Evolutionary conservation across 257 asterid species (phyloP).

Genomic region (Solanum chiquidenum): DNA sequence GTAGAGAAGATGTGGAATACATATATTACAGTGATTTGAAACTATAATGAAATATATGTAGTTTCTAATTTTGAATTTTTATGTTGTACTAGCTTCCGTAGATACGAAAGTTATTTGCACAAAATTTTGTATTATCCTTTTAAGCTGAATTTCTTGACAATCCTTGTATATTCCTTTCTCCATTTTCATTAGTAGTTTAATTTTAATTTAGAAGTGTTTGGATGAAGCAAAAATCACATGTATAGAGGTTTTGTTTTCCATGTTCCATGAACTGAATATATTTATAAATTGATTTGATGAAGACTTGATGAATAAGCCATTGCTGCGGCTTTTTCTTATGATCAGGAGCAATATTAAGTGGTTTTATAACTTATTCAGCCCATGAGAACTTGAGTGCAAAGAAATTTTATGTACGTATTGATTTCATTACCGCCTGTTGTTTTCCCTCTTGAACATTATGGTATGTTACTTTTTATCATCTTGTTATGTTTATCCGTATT

Average conservation of each 20-base stretch:
- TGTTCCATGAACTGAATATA: too few species aligned
- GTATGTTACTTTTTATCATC: slow-evolving; percentile 19
- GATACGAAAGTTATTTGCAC: neutral
- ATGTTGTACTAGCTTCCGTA: neutral
- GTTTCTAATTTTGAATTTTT: neutral
- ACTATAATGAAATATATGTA: neutral
- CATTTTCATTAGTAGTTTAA: neutral
- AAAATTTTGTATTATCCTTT: neutral
- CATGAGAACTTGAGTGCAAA: slow-evolving; percentile 32
- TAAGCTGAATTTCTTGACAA: neutral
- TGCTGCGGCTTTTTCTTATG: too few species aligned
- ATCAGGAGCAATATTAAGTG: too few species aligned
- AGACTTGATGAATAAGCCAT: too few species aligned
- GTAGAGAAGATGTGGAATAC: neutral
- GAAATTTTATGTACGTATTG: slow-evolving; percentile 37
- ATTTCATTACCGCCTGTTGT: slow-evolving; percentile 75
- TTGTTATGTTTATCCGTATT: neutral
- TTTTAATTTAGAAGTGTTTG: neutral
- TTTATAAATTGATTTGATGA: too few species aligned
- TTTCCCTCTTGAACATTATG: slow-evolving; percentile 31
- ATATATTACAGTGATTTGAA: neutral
- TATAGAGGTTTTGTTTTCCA: too few species aligned
- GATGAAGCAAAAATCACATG: too few species aligned
- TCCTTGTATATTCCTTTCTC: neutral
- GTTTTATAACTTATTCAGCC: too few species aligned